Evolutionary conservation across 2,329 filamentous ascomycete species (phyloP).

Genomic region (Sphaerostilbella broomeana): DNA sequence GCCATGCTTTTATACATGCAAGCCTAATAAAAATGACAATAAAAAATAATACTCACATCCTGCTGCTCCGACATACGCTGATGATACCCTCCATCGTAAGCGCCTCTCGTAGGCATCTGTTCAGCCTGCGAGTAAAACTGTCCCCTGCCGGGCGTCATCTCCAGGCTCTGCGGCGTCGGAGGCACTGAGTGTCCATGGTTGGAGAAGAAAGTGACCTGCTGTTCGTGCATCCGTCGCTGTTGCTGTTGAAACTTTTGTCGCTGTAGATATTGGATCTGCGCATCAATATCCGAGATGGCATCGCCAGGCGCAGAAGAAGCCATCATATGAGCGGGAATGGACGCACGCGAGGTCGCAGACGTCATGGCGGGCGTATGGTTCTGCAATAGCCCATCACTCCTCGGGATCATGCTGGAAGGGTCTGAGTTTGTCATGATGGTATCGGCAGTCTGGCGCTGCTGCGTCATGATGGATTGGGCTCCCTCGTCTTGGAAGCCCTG

Average conservation of each 20-base stretch:
- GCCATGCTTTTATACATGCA: neutral
- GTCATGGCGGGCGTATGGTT: conserved; percentile 44
- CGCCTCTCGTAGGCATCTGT: conserved; percentile 46
- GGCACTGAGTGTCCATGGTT: conserved; percentile 59
- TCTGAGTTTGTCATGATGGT: conserved; percentile 31
- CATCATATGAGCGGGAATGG: conserved; percentile 41
- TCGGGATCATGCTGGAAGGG: conserved; percentile 24
- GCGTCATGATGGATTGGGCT: conserved; percentile 26
- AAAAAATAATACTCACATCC: conserved; percentile 43
- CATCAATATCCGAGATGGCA: conserved; percentile 53
- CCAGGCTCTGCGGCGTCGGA: conserved; percentile 74
- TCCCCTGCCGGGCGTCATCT: conserved; percentile 56
- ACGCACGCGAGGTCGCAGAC: conserved; percentile 36
- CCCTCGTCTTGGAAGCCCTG: conserved; percentile 43
- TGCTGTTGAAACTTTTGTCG: conserved; percentile 58
- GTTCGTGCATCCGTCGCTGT: conserved; percentile 51
- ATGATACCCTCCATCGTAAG: conserved; percentile 59
- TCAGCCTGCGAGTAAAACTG: conserved; percentile 56
- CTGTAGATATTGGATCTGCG: conserved; percentile 59
- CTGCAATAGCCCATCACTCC: conserved; percentile 32
- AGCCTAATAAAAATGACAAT: neutral
- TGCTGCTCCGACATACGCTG: conserved; percentile 63
- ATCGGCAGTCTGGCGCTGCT: conserved; percentile 26
- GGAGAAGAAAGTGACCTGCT: conserved; percentile 48
- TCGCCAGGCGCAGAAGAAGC: conserved; percentile 37